Base-by-base conservation (phyloP, 164 flowering plant genomes). In the Aristolochia contorta region DNA sequence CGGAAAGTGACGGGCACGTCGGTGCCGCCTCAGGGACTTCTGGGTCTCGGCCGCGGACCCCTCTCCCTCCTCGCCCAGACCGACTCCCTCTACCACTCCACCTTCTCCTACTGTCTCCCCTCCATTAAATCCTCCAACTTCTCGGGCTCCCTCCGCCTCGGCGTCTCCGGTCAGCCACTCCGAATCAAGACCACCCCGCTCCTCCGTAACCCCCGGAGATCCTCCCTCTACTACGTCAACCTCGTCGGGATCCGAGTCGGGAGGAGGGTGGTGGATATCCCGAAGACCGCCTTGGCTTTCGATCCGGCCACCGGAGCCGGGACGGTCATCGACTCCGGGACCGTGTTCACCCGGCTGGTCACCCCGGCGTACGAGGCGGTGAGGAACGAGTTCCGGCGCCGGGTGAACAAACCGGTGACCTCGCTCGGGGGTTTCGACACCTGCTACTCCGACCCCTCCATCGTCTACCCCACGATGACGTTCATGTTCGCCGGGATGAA, bases 81-180 rank as follows among this genome's bases (percentile, higher is more conserved):
- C 58, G 71, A 80, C 14, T 47, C 48, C 63, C 80, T 86, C 23
- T 93, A 88, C 80, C 63, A 69, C 19, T 81, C 89, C 69, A 88
- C 91, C 49, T 93, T 93, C 76, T 93, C 99, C 16, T 93, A 93
- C 69, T 93, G 97, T 75, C 66, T 93, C 62, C 99, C 97, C n/a
- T 78, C 76, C 75, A 82, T 78, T 75, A 85, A 72, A 69, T 78
- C 96, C 12, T 65, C 56, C 16, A 80, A 78, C 62, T 90, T 86
- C 59, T 77, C 96, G 14, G 99, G 99, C 19, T 74, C 91, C 0
- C 71, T 93, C 10, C 73, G 87, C 37, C 77, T 93, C 16, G 99
- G 99, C 1, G 84, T 94, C 6, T 50, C 56, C 0, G 84, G 75
- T 20, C 99, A 93, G 68, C 99, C 99, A 43, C 58, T 12, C n/a